Evolutionary conservation across 1,139 yeast species (phyloP), one percentile per base, ranked within the genome.

Genomic region (Hyphopichia khmerensis): DNA sequence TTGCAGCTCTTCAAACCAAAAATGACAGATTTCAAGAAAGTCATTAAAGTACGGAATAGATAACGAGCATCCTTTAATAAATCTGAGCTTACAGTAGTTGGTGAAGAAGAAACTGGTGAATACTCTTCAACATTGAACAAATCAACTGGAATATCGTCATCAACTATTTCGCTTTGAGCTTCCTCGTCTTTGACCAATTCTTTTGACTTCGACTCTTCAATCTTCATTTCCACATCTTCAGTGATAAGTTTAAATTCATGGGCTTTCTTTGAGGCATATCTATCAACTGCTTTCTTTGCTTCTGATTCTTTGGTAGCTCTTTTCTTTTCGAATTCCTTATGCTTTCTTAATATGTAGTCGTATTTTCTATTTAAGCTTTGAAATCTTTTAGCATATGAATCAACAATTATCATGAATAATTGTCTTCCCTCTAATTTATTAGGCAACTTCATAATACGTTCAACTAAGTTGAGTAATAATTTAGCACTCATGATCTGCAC

Each of bases 401-500:
- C 93, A 41, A 95, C 82, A 50, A 93, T 90, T 27, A 84, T 72
- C 79, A 88, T 80, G 56, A 86, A 79, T 41, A 91, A 69, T 60
- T 87, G 95, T 53, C 96, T 77, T 4, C 96, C 95, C 51, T 93
- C 96, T 18, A 81, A 76, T 50, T 87, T 86, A 54, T 85, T 85
- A 9, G 91, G 93, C 52, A 91, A 66, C 55, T 87, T 87, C 80
- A 87, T 77, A 36, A 95, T 87, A 41, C 96, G 73, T 54, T 95
- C 99, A 23, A 93, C 95, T 53, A 95, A 72, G 60, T 93, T 95
- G 49, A 93, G 67, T 31, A 95, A 67, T 31, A 95, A 71, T 63
- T 91, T 93, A 4, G 98, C 97, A 67, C 97, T 88, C 98, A 93
- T 90, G 17, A 93, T 88, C 62, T 95, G 99, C 34, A 91, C 96